Evolutionary conservation across 2,329 filamentous ascomycete genomes (phyloP), one percentile per base, ranked within the genome.

Genomic region (Cephalotrichum gorgonifer): DNA sequence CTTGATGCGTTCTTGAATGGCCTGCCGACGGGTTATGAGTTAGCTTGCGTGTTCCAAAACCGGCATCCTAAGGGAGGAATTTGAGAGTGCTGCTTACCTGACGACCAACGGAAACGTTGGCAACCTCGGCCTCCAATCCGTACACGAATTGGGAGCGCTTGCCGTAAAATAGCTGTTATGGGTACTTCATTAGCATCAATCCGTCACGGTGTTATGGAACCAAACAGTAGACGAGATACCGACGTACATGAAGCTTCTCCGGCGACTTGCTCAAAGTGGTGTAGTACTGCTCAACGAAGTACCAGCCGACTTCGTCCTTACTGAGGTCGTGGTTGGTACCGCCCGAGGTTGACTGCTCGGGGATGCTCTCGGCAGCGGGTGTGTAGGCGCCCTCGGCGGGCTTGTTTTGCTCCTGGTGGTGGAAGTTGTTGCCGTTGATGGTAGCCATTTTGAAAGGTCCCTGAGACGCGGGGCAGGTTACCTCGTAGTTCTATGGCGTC

Each of bases 221-320:
- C 15, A 20, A 25, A 43, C 25, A 22, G 44, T n/a, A 26, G 25
- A 14, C 8, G 49, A 15, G 17, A 35, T 26, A 12, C n/a, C 42
- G 39, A 28, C 79, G 60, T 70, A 84, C 80, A 64, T 89, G 91
- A 60, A 98, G 86, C 71, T 93, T 94, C 64, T 95, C 89, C 22
- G 93, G 90, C 56, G 75, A 86, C 70, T 91, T 90, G 81, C 90
- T 96, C 63, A 98, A 73, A 54, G 89, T 98, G 58, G 88, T 97
- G 73, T 98, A 98, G 76, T 96, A 98, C 70, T 95, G 89, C 78
- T 97, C 90, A 51, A 98, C 93, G 59, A 98, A 98, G 73, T 91
- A 97, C 93, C 93, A 98, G 68, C 89, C 93, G 57, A 98, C 89
- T 73, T 97, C 88, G 66, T 95, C 89, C 74, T 95, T 96, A 59